These are phyloP conservation scores for Lenzites betulinus DNA, from an alignment of 768 basidiomycete genomes.

Conservation along the genomic window DNA sequence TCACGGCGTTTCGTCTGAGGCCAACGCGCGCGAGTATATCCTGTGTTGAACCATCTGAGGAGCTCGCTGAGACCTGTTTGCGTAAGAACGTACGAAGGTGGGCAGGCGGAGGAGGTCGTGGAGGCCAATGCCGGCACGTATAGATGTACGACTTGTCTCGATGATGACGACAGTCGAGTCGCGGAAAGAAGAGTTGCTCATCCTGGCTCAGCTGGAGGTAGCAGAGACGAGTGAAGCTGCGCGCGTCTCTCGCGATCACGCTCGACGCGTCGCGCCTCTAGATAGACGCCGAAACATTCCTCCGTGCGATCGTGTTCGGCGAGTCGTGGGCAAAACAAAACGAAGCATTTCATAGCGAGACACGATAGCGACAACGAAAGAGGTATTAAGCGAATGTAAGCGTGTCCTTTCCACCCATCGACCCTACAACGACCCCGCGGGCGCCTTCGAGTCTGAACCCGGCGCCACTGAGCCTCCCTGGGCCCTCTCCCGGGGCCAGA, in stretches of 20 bases:
- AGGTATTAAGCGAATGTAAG: not conserved
- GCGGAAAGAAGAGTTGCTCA: conserved; percentile 46
- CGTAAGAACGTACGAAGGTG: conserved; percentile 59
- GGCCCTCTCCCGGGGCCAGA: conserved; percentile 15
- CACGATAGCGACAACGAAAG: not conserved
- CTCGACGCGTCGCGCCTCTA: conserved; percentile 9
- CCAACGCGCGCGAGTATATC: conserved; percentile 83
- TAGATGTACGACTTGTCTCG: conserved; percentile 68
- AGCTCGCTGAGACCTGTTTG: not conserved
- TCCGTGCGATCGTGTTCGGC: not conserved
- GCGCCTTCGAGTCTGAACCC: not conserved
- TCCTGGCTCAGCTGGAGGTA: not conserved
- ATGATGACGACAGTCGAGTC: conserved; percentile 81
- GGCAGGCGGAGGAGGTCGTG: conserved; percentile 78
- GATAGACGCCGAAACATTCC: not conserved
- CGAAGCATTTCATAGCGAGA: not conserved
- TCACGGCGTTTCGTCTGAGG: conserved; percentile 44
- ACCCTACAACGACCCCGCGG: not conserved
- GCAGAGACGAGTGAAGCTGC: not conserved
- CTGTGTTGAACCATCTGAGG: conserved; percentile 40
- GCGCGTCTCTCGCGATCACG: conserved; percentile 17
- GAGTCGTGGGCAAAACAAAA: not conserved
- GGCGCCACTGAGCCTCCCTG: not conserved
- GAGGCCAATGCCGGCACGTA: conserved; percentile 79
- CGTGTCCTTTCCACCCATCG: not conserved